Base-by-base conservation (phyloP, 2,329 filamentous ascomycete genomes). In the Daldinia eschscholtzii region DNA sequence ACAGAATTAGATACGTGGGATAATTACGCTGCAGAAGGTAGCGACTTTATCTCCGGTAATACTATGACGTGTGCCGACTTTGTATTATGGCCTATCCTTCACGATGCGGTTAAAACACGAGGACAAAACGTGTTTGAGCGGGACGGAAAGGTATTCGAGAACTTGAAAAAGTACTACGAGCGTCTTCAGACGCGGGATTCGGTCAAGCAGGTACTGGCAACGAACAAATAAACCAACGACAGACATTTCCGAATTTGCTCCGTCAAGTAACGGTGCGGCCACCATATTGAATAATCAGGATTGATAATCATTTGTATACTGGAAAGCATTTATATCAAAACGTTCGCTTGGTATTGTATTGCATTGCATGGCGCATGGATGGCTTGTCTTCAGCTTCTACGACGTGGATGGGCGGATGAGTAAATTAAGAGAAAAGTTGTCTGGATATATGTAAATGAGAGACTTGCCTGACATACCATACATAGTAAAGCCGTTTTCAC, bases 61-160 rank as follows among this genome's bases (percentile, higher is more conserved):
- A 80, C 81, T 1, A 70, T 75, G 57, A 64, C 72, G 6, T 74
- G 89, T 1, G 83, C 84, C 0, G 88, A 90, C 75, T 90, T 84
- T 74, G 86, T 85, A 0, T 74, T 89, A 3, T 89, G 86, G 85
- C 87, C 88, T 0, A 80, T 88, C 13, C 72, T 90, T 65, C 78
- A 87, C 64, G 80, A 81, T 35, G 79, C 88, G 4, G 50, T 67
- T n/a, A 55, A 52, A 20, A 75, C 81, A 6, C 67, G 57, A 23
- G 60, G 58, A 0, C 60, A 61, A 23, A 39, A 37, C 15, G 57
- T 48, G 9, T 63, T 68, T 20, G 50, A 55, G 6, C 58, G 57
- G 1, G 58, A 15, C 0, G 53, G 50, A 33, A n/a, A 2, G 2
- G 60, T 81, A 0, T 79, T 82, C 4, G 79, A 83, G 20, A 81